Evolutionary conservation across 208 protist species (phyloP).

Genomic region (Acanthamoeba polyphaga): DNA sequence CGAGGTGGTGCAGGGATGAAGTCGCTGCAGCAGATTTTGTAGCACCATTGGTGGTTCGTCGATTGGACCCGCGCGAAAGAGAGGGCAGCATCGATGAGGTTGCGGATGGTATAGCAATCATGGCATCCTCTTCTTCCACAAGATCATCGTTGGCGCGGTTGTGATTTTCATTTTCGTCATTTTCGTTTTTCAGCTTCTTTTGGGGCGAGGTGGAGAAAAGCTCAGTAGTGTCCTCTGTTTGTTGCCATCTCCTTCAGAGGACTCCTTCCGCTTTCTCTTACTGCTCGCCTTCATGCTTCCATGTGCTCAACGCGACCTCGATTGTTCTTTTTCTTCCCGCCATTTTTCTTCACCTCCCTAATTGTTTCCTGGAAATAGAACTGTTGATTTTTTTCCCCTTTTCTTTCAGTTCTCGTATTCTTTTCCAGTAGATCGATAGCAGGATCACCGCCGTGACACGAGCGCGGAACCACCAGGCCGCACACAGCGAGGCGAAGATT

Average conservation of each 20-base stretch:
- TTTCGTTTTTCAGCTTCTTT: background rate
- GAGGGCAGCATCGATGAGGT: too few species aligned
- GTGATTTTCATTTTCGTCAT: background rate
- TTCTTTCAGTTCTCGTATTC: too few species aligned
- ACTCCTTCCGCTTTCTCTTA: background rate
- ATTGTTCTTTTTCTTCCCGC: too few species aligned
- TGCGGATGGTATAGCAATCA: too few species aligned
- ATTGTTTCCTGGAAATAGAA: background rate
- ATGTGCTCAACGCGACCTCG: background rate
- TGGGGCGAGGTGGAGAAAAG: conserved; percentile 5
- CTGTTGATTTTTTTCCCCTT: too few species aligned
- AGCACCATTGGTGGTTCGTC: background rate
- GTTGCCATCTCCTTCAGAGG: background rate
- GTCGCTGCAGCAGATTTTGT: background rate
- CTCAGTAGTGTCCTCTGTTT: background rate
- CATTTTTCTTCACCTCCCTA: background rate
- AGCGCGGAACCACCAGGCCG: too few species aligned
- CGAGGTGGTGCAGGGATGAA: background rate
- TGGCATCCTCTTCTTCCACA: too few species aligned
- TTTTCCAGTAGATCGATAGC: too few species aligned
- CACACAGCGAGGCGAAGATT: too few species aligned
- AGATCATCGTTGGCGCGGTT: background rate
- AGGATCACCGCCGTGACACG: too few species aligned
- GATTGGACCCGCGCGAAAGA: too few species aligned
- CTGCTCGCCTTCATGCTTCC: background rate